Evolutionary conservation across 768 basidiomycete genomes (phyloP), one percentile per base, ranked within the genome.

Genomic region (Lactarius psammicola): DNA sequence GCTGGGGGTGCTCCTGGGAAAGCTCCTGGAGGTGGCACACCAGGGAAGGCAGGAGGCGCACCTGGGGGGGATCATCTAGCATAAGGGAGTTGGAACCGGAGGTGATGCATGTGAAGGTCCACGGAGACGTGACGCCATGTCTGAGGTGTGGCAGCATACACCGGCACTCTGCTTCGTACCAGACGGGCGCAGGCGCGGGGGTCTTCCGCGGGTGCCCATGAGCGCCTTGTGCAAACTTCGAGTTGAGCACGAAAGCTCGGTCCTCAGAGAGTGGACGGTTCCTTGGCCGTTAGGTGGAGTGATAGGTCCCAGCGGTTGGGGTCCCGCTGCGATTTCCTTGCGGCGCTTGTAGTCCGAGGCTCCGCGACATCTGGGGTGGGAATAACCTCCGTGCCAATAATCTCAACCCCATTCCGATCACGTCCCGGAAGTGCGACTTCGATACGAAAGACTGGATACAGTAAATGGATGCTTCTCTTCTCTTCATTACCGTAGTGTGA

Each of bases 331-430:
- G 68, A 93, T 90, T 75, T 96, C 95, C 74, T 97, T 97, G 69
- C 92, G 88, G 59, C 94, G 89, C 74, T 93, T 95, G 83, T 95
- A 98, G 76, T n/a, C n/a, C n/a, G n/a, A n/a, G n/a, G n/a, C n/a
- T 95, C 96, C 15, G 92, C 94, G 23, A 96, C 85, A 76, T 96
- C 95, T 38, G 94, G 92, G 4, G 89, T 89, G 9, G 95, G 95
- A 57, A 98, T 94, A 61, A 95, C 96, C 75, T 97, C 95, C 97
- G 98, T 98, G 28, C 96, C 96, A 70, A 98, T 98, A 56, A 99
- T 98, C 78, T 99, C 97, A 44, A 99, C 90, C 75, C 98, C 96
- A 71, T 97, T 98, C 1, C 95, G 94, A 77, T 98, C 96, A 38
- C 97, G 87, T 33, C 95, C 96, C 10, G 96, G 94, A 3, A 99